These are phyloP conservation scores for Cyberlindnera japonica DNA, from an alignment of 805 yeast species.

Conservation along the genomic window DNA sequence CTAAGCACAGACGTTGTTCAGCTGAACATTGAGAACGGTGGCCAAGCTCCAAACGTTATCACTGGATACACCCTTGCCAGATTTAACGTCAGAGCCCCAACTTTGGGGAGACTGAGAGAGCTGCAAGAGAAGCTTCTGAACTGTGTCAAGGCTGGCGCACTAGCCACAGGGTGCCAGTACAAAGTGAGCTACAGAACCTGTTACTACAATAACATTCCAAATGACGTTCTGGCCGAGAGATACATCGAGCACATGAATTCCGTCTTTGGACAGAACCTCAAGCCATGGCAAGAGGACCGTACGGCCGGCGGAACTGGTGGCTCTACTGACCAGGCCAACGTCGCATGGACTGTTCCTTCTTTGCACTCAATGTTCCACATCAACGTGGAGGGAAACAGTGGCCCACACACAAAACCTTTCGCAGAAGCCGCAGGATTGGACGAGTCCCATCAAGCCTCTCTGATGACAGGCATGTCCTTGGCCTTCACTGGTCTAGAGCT, in stretches of 20 bases:
- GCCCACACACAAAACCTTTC: conserved; percentile 9
- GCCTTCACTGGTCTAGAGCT: conserved; percentile 1
- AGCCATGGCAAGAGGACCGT: not conserved
- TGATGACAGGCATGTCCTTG: conserved; percentile 3
- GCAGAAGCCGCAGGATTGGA: conserved; percentile 8
- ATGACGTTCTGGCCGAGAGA: conserved; percentile 4
- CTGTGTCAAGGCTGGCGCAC: conserved; percentile 14
- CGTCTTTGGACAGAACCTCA: conserved; percentile 1
- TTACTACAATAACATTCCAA: conserved; percentile 9
- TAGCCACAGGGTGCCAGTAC: conserved; percentile 13
- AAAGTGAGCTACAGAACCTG: not conserved
- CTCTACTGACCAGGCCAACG: conserved; percentile 12
- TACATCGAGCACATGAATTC: conserved; percentile 3
- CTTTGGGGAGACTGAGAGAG: conserved; percentile 6
- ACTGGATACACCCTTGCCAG: conserved; percentile 8
- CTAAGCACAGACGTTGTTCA: conserved; percentile 9
- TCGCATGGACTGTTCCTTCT: conserved; percentile 11
- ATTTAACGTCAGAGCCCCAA: conserved; percentile 11
- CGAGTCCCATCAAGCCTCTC: conserved; percentile 6
- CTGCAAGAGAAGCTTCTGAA: conserved; percentile 6
- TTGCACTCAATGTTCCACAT: conserved; percentile 9
- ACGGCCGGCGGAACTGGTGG: not conserved
- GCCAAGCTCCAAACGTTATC: conserved; percentile 12
- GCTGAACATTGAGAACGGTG: conserved; percentile 6
- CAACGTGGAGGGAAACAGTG: not conserved